Percentiles rank a stretch among this genome's conserved stretches.
phyloP scores from a whole-genome alignment of 208 protist species.

The Trypanosoma avium region DNA sequence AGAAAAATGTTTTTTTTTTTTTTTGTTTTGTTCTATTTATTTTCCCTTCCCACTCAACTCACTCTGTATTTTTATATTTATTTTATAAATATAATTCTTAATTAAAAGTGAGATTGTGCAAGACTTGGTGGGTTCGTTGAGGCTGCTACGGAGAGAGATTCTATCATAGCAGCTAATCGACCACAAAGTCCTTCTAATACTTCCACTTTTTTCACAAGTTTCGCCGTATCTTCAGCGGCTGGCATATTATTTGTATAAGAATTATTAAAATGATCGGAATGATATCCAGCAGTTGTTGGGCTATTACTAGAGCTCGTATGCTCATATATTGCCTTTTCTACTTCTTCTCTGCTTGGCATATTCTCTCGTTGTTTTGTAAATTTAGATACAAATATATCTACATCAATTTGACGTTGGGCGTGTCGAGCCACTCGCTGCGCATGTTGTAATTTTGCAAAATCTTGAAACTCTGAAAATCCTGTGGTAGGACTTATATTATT shows the following conservation, averaged over 20 bases:
- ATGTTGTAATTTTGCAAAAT: conserved; percentile 38
- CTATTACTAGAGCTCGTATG: conserved; percentile 2
- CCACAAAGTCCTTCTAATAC: conserved; percentile 33
- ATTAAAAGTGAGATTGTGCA: conserved; percentile 29
- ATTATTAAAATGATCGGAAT: no score
- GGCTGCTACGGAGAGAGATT: conserved; percentile 37
- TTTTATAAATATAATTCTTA: not conserved
- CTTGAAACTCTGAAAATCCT: conserved; percentile 46
- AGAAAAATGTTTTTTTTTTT: no score
- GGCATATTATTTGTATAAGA: not conserved
- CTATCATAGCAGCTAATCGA: conserved; percentile 38
- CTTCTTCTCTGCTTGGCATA: conserved; percentile 38
- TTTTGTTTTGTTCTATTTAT: no score
- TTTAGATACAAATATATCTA: conserved; percentile 46
- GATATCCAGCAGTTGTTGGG: no score
- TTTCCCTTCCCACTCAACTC: no score
- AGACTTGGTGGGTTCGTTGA: conserved; percentile 57
- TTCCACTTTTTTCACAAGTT: conserved; percentile 27
- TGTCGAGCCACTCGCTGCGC: conserved; percentile 38
- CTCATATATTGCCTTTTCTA: conserved; percentile 49
- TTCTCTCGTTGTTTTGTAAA: not conserved
- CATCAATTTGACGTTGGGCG: conserved; percentile 60
- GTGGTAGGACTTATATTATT: conserved; percentile 46
- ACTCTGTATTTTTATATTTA: conserved; percentile 7
- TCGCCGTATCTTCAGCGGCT: conserved; percentile 25